Percentiles rank a stretch among this genome's conserved stretches.
These are phyloP conservation scores for Ustilago crameri DNA, from an alignment of 1,284 basidiomycete species.

Conservation along the genomic window DNA sequence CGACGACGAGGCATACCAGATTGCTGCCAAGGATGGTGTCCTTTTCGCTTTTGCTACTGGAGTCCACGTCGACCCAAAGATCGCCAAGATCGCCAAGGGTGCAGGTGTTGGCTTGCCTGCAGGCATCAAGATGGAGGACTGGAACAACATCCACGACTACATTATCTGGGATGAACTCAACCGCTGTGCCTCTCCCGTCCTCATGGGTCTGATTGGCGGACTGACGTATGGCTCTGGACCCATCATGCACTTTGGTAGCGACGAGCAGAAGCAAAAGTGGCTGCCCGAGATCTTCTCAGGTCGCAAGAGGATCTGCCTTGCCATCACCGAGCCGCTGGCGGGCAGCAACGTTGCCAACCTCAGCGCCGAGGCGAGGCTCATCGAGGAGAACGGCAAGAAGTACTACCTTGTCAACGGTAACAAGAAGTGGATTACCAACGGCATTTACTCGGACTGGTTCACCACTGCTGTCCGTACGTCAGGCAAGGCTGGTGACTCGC, in stretches of 20 bases:
- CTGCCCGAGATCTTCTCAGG: slow-evolving; percentile 57
- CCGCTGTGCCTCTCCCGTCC: slow-evolving; percentile 33
- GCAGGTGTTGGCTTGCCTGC: slow-evolving; percentile 46
- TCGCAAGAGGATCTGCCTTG: slow-evolving; percentile 56
- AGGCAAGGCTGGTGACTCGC: slow-evolving; percentile 67
- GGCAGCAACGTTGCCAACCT: slow-evolving; percentile 69
- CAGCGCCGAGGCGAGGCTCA: slow-evolving; percentile 58
- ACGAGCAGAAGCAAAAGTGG: slow-evolving; percentile 51
- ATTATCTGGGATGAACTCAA: slow-evolving; percentile 60
- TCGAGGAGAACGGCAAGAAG: slow-evolving; percentile 61
- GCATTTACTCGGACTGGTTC: slow-evolving; percentile 65
- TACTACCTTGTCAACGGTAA: slow-evolving; percentile 68
- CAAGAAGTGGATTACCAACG: slow-evolving; percentile 69
- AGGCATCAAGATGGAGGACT: slow-evolving; percentile 48
- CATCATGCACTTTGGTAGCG: slow-evolving; percentile 55
- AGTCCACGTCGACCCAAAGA: slow-evolving; percentile 40
- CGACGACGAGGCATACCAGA: slow-evolving; percentile 44
- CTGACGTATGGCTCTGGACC: slow-evolving; percentile 43
- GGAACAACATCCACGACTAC: slow-evolving; percentile 62
- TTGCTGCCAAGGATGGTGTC: slow-evolving; percentile 56
- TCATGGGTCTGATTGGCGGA: slow-evolving; percentile 52
- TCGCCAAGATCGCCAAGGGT: slow-evolving; percentile 44
- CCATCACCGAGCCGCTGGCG: slow-evolving; percentile 63
- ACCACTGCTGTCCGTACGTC: slow-evolving; percentile 68
- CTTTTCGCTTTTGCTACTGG: slow-evolving; percentile 55